A percentile compares a stretch with the other conserved stretches of the same genome.
Evolutionary conservation across 768 basidiomycete genomes (phyloP).

Genomic region (Tylopilus cervinicoccineus): DNA sequence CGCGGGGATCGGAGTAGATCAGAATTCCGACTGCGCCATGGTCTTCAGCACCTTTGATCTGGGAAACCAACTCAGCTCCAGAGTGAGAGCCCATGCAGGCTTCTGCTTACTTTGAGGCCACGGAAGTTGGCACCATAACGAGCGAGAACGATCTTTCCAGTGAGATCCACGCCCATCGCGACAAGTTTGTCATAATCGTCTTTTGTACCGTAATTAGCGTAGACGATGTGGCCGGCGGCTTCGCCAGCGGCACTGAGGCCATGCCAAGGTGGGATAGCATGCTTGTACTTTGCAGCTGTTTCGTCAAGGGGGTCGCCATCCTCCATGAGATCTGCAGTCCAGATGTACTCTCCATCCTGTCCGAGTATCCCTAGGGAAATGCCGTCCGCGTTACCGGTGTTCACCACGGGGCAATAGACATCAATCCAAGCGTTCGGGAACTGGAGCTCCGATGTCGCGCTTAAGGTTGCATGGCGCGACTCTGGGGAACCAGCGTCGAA

Average conservation of each 20-base stretch:
- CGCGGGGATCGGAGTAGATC: slow-evolving; percentile 83
- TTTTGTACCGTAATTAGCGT: slow-evolving; percentile 77
- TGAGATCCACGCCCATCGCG: slow-evolving; percentile 62
- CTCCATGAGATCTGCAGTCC: slow-evolving; percentile 72
- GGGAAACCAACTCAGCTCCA: slow-evolving; percentile 7
- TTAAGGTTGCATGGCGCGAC: slow-evolving; percentile 66
- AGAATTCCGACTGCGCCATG: slow-evolving; percentile 73
- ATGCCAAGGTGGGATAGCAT: slow-evolving; percentile 80
- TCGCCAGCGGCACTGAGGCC: slow-evolving; percentile 77
- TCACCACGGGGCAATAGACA: slow-evolving; percentile 84
- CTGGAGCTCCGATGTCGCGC: slow-evolving; percentile 41
- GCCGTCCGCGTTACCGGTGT: slow-evolving; percentile 58
- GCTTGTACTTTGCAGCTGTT: slow-evolving; percentile 62
- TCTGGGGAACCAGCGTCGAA: slow-evolving; percentile 65
- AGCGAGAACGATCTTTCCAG: slow-evolving; percentile 71
- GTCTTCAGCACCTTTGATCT: slow-evolving; percentile 83
- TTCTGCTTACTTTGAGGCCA: slow-evolving; percentile 66
- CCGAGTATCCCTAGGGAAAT: slow-evolving; percentile 64
- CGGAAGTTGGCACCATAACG: slow-evolving; percentile 79
- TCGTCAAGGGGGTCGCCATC: slow-evolving; percentile 69
- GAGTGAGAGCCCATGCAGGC: slow-evolving; percentile 1
- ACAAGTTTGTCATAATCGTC: slow-evolving; percentile 65
- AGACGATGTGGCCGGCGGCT: slow-evolving; percentile 65
- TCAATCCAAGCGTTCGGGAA: slow-evolving; percentile 77
- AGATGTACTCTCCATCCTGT: slow-evolving; percentile 47